phyloP scores from a whole-genome alignment of 108 stramenopile genomes.

The Fistulifera solaris region DNA sequence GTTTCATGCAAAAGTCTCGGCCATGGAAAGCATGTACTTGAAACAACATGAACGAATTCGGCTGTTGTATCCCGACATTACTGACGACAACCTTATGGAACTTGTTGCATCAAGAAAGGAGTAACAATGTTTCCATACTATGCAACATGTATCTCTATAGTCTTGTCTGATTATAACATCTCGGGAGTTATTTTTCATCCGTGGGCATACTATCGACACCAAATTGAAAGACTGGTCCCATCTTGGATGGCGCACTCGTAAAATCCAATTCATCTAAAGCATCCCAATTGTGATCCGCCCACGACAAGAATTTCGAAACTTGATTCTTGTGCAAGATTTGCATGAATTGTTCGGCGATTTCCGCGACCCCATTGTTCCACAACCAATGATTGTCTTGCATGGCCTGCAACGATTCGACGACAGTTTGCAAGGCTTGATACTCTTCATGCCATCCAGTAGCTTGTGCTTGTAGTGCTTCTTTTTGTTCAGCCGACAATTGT shows the following conservation, averaged over 20 bases:
- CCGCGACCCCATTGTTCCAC: slow-evolving; percentile 65
- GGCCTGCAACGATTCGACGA: slow-evolving; percentile 48
- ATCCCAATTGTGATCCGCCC: slow-evolving; percentile 82
- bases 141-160: too few relatives aligned
- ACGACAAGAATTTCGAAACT: slow-evolving; percentile 74
- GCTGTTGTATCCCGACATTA: too few relatives aligned
- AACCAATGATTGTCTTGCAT: slow-evolving; percentile 69
- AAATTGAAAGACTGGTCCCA: slow-evolving; percentile 62
- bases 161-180: too few relatives aligned
- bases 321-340: slow-evolving; percentile 77
- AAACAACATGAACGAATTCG: too few relatives aligned
- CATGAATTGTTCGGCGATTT: slow-evolving; percentile 62
- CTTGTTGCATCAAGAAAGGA: too few relatives aligned
- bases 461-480: slow-evolving; percentile 24
- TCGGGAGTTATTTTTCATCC: too few relatives aligned
- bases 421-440: slow-evolving; percentile 52
- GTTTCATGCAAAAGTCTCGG: too few relatives aligned
- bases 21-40: too few relatives aligned
- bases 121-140: too few relatives aligned
- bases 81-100: too few relatives aligned
- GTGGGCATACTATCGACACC: slow-evolving; percentile 47
- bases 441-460: slow-evolving; percentile 45
- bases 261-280: slow-evolving; percentile 76
- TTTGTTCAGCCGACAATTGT: slow-evolving; percentile 49
- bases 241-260: slow-evolving; percentile 43